Base-by-base conservation (phyloP, 495 filamentous ascomycete genomes). In the Neurospora pannonica region DNA sequence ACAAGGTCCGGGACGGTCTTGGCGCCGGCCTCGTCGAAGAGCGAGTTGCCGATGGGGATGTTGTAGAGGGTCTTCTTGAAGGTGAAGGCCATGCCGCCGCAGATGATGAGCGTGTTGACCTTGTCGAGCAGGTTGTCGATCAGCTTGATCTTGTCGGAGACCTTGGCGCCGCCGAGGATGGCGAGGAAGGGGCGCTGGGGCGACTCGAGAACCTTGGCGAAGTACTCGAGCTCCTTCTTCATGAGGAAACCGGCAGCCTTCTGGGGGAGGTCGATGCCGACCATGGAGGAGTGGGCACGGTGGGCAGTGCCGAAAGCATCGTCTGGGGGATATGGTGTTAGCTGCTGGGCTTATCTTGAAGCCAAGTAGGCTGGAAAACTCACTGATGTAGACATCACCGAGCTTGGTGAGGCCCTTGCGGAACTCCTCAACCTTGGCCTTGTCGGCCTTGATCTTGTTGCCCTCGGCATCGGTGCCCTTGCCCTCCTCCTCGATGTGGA, bases 161-260 rank as follows among this genome's bases (percentile, higher is more conserved):
- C 93, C 89, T 99, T 99, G 78, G 97, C 93, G 75, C 96, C 96
- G 75, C 96, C 96, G 5, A 99, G 92, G 82, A 99, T 98, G 82
- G 96, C 97, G 21, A 99, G 93, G 92, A 99, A 99, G 74, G 97
- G 97, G 36, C 94, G 90, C 86, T 95, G 87, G 43, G 96, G 96
- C 77, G 88, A 89, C 87, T 99, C 96, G 40, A 99, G 92, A 39
- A 95, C 96, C 87, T 97, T 89, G 73, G 96, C 96, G 83, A 99
- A 99, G 90, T 98, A 99, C 80, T 98, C 95, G 70, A 99, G 93
- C 84, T 99, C 96, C 88, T 98, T 99, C 92, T 99, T 99, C 86
- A 99, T 92, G 78, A 99, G 91, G 90, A 97, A 98, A 70, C 96
- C 96, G 71, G 95, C 92, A 7, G 96, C 96, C 87, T 95, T 97